phyloP scores from a whole-genome alignment of 1,284 basidiomycete species.

The Xerocomus minutiporus region DNA sequence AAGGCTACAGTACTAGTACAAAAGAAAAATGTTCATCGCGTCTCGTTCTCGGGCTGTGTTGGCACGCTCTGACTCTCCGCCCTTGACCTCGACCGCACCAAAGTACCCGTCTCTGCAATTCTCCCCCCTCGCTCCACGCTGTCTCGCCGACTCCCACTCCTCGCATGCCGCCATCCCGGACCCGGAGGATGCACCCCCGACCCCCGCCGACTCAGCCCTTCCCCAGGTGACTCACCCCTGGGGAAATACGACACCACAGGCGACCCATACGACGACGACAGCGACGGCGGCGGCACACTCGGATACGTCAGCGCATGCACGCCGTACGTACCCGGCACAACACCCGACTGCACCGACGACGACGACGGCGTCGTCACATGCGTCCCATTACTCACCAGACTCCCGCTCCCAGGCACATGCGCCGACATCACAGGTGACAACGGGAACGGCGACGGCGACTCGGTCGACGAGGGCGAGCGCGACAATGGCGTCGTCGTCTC shows the following conservation, averaged over 20 bases:
- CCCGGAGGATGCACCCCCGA: conserved; percentile 37
- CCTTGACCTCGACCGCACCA: conserved; percentile 36
- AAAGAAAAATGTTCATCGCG: background rate
- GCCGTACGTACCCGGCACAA: conserved; percentile 22
- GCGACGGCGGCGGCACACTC: conserved; percentile 62
- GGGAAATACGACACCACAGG: conserved; percentile 49
- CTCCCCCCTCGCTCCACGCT: conserved; percentile 60
- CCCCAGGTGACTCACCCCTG: conserved; percentile 47
- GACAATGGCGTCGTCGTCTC: conserved; percentile 55
- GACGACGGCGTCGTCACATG: conserved; percentile 64
- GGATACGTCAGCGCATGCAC: conserved; percentile 50
- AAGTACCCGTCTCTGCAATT: conserved; percentile 59
- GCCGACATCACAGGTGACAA: conserved; percentile 53
- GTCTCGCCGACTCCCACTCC: conserved; percentile 44
- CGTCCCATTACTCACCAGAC: conserved; percentile 54
- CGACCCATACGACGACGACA: conserved; percentile 64
- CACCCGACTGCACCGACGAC: conserved; percentile 44
- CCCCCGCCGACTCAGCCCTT: conserved; percentile 48
- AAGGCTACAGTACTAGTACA: background rate
- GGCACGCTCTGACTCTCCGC: conserved; percentile 38
- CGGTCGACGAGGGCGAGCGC: conserved; percentile 56
- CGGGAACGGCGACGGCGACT: conserved; percentile 45
- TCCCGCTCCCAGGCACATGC: conserved; percentile 40
- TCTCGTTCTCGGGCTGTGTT: background rate
- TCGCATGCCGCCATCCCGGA: conserved; percentile 32